These are phyloP conservation scores for Asterophora lycoperdoides DNA, from an alignment of 768 basidiomycete genomes.

Conservation along the genomic window DNA sequence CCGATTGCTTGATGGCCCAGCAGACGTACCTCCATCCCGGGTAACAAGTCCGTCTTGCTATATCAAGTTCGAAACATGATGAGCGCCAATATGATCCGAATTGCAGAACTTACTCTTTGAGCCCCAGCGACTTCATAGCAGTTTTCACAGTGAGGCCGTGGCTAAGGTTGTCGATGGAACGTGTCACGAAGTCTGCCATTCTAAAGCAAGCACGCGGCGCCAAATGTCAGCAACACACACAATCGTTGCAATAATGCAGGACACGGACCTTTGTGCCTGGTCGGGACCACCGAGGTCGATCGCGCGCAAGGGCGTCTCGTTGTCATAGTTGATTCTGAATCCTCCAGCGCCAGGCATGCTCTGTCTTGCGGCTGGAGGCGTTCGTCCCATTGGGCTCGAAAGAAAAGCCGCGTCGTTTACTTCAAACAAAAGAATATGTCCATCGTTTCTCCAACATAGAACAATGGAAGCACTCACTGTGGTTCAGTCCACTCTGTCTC, in stretches of 20 bases:
- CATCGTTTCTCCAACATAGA: neutral
- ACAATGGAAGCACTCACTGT: constrained; percentile 4
- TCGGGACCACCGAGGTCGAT: constrained; percentile 59
- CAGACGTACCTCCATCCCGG: constrained; percentile 65
- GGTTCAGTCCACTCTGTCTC: neutral
- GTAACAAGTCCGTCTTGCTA: constrained; percentile 53
- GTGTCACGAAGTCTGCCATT: constrained; percentile 59
- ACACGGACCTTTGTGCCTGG: constrained; percentile 43
- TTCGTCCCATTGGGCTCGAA: constrained; percentile 14
- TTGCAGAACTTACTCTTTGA: constrained; percentile 38
- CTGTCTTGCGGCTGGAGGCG: constrained; percentile 1
- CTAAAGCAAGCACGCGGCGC: constrained; percentile 26
- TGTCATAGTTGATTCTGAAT: constrained; percentile 50
- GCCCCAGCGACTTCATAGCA: constrained; percentile 49
- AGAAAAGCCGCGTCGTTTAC: constrained; percentile 19
- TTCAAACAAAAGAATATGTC: neutral
- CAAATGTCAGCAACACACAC: neutral
- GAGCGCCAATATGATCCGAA: neutral
- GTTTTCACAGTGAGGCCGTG: constrained; percentile 48
- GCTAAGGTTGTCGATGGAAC: constrained; percentile 52
- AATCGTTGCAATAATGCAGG: neutral
- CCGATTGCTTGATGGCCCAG: constrained; percentile 76
- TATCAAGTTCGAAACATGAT: neutral
- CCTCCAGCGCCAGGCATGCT: constrained; percentile 16
- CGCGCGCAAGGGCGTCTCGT: constrained; percentile 40